These are phyloP conservation scores for Annulohypoxylon nitens DNA, from an alignment of 495 filamentous ascomycete genomes.

Conservation along the genomic window DNA sequence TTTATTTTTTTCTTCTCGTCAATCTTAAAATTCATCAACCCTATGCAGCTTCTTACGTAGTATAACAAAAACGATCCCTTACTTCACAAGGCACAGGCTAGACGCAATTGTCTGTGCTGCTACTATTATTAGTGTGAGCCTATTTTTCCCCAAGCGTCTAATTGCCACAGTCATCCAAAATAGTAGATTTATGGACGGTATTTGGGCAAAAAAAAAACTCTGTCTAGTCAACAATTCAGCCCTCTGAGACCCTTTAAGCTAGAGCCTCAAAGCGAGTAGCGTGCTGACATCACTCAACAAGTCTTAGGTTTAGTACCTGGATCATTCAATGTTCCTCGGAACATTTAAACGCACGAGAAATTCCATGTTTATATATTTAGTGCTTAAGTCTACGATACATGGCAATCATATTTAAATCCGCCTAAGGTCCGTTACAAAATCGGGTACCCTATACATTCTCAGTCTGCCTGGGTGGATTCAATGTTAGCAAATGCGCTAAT, in stretches of 20 bases:
- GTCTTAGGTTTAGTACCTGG: constrained; percentile 33
- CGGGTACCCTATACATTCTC: constrained; percentile 5
- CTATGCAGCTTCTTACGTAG: background rate
- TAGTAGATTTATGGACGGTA: background rate
- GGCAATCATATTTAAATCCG: background rate
- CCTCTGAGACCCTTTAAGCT: constrained; percentile 13
- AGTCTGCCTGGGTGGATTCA: too few species aligned
- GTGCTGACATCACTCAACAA: constrained; percentile 27
- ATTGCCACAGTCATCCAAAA: background rate
- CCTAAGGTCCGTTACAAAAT: background rate
- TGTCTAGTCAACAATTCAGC: constrained; percentile 19
- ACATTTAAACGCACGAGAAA: constrained; percentile 2
- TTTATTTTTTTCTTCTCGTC: background rate
- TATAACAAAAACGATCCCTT: constrained; percentile 7
- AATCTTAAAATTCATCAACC: background rate
- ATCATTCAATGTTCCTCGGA: constrained; percentile 7
- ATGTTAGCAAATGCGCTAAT: constrained; percentile 13
- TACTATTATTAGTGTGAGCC: constrained; percentile 7
- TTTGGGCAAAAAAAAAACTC: background rate
- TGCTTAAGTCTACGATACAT: constrained; percentile 16
- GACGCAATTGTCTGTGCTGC: background rate
- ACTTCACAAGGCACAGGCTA: background rate
- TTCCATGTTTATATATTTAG: background rate
- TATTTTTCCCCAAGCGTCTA: background rate
- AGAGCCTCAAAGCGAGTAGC: constrained; percentile 1